Base-by-base conservation (phyloP, 768 basidiomycete genomes). In the Tricholoma sp. region DNA sequence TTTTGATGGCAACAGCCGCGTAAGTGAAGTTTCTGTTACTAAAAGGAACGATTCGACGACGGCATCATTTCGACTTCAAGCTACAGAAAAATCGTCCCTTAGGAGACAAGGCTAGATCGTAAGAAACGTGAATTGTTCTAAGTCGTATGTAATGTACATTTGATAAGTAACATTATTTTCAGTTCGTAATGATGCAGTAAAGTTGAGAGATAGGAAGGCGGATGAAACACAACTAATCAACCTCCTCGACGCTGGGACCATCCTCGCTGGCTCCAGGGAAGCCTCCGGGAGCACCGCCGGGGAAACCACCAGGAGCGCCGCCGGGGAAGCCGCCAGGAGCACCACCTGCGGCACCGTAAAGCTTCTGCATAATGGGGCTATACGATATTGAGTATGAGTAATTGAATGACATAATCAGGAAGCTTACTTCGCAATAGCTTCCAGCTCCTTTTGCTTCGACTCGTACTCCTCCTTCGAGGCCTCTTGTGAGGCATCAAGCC, bases 401-500 rank as follows among this genome's bases (percentile, higher is more conserved):
- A 39, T 2, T 16, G n/a, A 9, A 54, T 35, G 21, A 46, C 7
- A 22, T 31, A 32, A 21, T 34, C 1, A 37, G 31, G 27, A 18
- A 46, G 71, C 66, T 29, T 72, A 76, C 75, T 84, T 90, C 65
- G 93, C 91, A 63, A 95, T 69, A 16, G 67, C 74, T 77, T 97
- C 94, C 52, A 98, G 79, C 75, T 97, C 94, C 80, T 95, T 95
- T 71, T 95, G 94, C 76, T 85, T 89, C 67, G 80, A 81, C 72
- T 91, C 90, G 75, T 95, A 94, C 76, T 98, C 95, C 68, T 94
- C 91, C 78, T 92, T 94, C 62, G 89, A 89, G 1, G 83, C 96
- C 68, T 96, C 91, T 69, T 93, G 89, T 37, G 93, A 91, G 57
- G 66, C 72, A 67, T 95, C 94, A 60, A 97, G 85, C 90, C 90